Conservation (phyloP, 2,329 filamentous ascomycete genomes). For the Domatiomyces catenatus region DNA sequence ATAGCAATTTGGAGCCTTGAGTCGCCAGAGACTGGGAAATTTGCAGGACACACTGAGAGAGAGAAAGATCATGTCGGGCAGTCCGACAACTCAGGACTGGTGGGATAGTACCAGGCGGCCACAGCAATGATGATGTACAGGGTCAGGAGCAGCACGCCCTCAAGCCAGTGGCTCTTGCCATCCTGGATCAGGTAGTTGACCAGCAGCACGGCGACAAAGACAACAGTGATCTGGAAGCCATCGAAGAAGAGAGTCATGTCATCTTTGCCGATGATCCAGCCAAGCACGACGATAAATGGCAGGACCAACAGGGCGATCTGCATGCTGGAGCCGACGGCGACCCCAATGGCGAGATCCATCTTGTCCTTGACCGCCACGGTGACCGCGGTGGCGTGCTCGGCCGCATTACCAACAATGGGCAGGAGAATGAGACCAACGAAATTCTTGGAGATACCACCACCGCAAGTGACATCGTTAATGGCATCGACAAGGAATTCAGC, state of each 20-base stretch:
- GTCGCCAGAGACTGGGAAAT: no score
- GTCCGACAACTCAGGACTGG: not conserved
- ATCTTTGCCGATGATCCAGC: constrained; percentile 44
- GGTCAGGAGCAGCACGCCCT: constrained; percentile 44
- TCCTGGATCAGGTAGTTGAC: constrained; percentile 50
- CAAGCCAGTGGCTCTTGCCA: constrained; percentile 44
- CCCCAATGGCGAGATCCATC: constrained; percentile 53
- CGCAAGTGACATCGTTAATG: constrained; percentile 39
- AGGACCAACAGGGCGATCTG: constrained; percentile 50
- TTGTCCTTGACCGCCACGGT: constrained; percentile 50
- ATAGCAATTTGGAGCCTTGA: no score
- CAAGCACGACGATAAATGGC: constrained; percentile 44
- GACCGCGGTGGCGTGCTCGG: constrained; percentile 50
- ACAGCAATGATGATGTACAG: constrained; percentile 49
- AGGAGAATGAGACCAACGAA: constrained; percentile 50
- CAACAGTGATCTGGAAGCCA: constrained; percentile 62
- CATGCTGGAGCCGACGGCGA: constrained; percentile 50
- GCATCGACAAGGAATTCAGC: constrained; percentile 48
- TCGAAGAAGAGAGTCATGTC: constrained; percentile 69
- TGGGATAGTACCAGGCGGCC: constrained; percentile 19
- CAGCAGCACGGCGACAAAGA: constrained; percentile 41
- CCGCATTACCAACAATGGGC: constrained; percentile 51
- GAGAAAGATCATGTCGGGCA: not conserved
- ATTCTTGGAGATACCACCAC: constrained; percentile 37
- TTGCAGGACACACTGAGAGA: no score